Conservation (phyloP, 495 filamentous ascomycete genomes). For the Podospora conica region DNA sequence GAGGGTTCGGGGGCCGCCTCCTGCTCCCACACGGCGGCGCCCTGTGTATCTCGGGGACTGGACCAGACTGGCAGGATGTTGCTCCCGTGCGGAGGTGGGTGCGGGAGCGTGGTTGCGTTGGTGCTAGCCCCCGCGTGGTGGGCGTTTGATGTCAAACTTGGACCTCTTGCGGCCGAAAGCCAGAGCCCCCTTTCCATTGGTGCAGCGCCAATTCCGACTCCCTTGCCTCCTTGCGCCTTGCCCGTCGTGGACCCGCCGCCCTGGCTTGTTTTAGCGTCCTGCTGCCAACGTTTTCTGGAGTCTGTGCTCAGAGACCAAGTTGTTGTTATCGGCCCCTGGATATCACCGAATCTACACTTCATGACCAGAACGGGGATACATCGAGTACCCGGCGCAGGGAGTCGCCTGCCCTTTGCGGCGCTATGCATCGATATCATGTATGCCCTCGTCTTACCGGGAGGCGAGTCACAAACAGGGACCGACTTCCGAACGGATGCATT, state of each 20-base stretch:
- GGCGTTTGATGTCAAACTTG: constrained; percentile 11
- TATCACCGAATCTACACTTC: neutral
- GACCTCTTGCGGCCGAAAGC: constrained; percentile 9
- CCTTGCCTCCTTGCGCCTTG: constrained; percentile 1
- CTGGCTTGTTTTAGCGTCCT: constrained; percentile 4
- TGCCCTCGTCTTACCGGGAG: neutral
- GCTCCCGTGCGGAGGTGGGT: neutral
- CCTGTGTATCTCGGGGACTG: neutral
- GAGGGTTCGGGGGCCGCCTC: neutral
- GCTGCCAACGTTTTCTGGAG: neutral
- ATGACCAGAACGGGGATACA: neutral
- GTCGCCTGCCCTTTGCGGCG: neutral
- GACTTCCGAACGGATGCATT: neutral
- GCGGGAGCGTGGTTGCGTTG: constrained; percentile 1
- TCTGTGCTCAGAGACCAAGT: neutral
- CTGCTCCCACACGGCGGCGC: neutral
- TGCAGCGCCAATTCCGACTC: neutral
- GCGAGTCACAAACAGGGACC: neutral
- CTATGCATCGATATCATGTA: neutral
- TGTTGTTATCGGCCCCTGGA: neutral
- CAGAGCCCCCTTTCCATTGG: constrained; percentile 1
- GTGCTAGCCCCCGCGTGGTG: neutral
- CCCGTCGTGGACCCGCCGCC: neutral
- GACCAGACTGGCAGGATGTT: neutral
- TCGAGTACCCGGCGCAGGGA: neutral